These are phyloP conservation scores for Dioscorea cayenensis DNA, from an alignment of 116 monocot species.

Conservation along the genomic window DNA sequence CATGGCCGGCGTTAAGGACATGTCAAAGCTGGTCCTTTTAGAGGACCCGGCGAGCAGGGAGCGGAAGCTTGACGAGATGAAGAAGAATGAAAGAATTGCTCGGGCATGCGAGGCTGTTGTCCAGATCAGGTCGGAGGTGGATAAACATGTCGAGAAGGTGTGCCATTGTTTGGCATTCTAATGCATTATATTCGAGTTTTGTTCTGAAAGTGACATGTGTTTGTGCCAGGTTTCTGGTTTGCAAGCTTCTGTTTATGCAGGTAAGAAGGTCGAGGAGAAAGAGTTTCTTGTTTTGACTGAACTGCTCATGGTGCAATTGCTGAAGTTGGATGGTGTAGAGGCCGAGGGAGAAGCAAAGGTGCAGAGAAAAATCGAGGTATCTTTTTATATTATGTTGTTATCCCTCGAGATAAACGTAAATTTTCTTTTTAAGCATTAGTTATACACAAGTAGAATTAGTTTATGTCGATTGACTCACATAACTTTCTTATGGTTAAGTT, in stretches of 20 bases:
- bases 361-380: slow-evolving; percentile 78
- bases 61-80: slow-evolving; percentile 45
- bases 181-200: background rate
- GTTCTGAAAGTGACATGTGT: background rate
- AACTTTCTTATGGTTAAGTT: too few relatives aligned
- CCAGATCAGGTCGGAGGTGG: slow-evolving; percentile 52
- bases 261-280: slow-evolving; percentile 53
- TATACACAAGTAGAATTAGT: background rate
- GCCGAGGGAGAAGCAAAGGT: slow-evolving; percentile 87
- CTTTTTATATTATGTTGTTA: background rate
- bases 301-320: slow-evolving; percentile 77
- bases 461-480: background rate
- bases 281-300: slow-evolving; percentile 77
- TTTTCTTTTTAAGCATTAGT: background rate
- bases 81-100: slow-evolving; percentile 24
- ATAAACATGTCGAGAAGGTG: slow-evolving; percentile 77
- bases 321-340: slow-evolving; percentile 81
- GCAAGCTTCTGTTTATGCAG: slow-evolving; percentile 37
- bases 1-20: slow-evolving; percentile 70
- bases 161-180: background rate
- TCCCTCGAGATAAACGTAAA: background rate
- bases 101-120: slow-evolving; percentile 36
- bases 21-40: slow-evolving; percentile 72
- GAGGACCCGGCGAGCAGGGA: slow-evolving; percentile 72
- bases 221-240: slow-evolving; percentile 51